Percentiles rank a stretch among this genome's conserved stretches.
These are phyloP conservation scores for Colletotrichum sp. DNA, from an alignment of 2,329 filamentous ascomycete genomes.

Conservation along the genomic window DNA sequence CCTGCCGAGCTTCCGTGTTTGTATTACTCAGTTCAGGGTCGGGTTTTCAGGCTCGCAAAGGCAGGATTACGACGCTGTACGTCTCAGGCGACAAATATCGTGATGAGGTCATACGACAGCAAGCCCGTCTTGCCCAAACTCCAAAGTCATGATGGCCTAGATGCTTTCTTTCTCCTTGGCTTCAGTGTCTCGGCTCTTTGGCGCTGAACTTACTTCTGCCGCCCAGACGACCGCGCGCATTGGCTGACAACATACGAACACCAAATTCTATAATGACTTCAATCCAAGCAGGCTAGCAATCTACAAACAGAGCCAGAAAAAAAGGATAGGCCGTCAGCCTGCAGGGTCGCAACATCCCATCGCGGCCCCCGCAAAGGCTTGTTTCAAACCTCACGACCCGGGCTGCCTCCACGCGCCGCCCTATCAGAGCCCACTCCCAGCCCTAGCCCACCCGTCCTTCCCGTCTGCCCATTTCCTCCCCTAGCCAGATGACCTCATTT, in stretches of 20 bases:
- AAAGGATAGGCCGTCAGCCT: background rate
- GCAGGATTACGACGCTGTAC: background rate
- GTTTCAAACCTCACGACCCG: conserved; percentile 14
- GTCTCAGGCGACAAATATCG: background rate
- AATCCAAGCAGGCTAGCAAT: background rate
- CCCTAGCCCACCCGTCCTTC: background rate
- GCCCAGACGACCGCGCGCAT: background rate
- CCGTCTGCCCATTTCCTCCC: background rate
- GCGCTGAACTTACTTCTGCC: background rate
- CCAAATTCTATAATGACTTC: background rate
- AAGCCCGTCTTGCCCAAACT: background rate
- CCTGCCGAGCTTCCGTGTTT: background rate
- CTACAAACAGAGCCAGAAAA: background rate
- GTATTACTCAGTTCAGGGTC: background rate
- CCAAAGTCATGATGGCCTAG: background rate
- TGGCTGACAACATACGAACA: conserved; percentile 4
- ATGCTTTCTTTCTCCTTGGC: background rate
- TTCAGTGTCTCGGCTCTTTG: background rate
- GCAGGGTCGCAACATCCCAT: background rate
- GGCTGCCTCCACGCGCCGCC: background rate
- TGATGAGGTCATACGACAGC: background rate
- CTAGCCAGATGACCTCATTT: conserved; percentile 15
- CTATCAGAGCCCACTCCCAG: background rate
- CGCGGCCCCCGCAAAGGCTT: conserved; percentile 6
- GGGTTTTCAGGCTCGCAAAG: background rate